Conservation (phyloP, 2,329 filamentous ascomycete genomes). For the Shiraia sp. region DNA sequence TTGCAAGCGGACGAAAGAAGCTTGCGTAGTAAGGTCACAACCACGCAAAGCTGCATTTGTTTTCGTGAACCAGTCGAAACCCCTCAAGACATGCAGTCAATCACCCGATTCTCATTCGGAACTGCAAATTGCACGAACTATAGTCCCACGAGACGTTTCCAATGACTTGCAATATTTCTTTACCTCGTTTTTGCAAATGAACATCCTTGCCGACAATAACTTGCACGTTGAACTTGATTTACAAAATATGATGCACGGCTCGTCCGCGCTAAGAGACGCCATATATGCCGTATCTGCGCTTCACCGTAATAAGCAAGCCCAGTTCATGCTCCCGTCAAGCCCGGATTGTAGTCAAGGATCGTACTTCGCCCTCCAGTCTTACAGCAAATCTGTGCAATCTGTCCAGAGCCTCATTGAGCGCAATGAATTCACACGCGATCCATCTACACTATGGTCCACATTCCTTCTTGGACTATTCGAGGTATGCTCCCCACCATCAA, state of each 20-base stretch:
- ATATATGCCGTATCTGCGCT: conserved; percentile 22
- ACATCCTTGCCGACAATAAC: conserved; percentile 13
- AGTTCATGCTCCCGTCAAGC: neutral
- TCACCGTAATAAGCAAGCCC: conserved; percentile 10
- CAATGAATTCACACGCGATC: conserved; percentile 12
- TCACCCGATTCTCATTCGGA: neutral
- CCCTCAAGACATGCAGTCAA: neutral
- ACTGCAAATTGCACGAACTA: conserved; percentile 1
- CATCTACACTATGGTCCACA: conserved; percentile 29
- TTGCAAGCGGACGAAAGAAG: conserved; percentile 20
- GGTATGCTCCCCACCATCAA: conserved; percentile 8
- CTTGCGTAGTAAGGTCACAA: conserved; percentile 12
- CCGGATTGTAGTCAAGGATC: neutral
- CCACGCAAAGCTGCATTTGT: conserved; percentile 9
- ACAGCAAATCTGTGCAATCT: conserved; percentile 18
- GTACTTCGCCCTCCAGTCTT: conserved; percentile 18
- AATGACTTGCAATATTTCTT: conserved; percentile 26
- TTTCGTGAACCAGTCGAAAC: conserved; percentile 13
- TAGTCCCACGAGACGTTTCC: conserved; percentile 3
- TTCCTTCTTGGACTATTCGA: conserved; percentile 32
- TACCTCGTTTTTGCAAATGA: conserved; percentile 25
- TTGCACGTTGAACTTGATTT: conserved; percentile 13
- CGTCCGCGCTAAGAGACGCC: conserved; percentile 21
- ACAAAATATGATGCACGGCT: conserved; percentile 9
- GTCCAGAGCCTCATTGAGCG: conserved; percentile 16